Evolutionary conservation across 345 rosid species (phyloP).

Genomic region (Populus euphratica): DNA sequence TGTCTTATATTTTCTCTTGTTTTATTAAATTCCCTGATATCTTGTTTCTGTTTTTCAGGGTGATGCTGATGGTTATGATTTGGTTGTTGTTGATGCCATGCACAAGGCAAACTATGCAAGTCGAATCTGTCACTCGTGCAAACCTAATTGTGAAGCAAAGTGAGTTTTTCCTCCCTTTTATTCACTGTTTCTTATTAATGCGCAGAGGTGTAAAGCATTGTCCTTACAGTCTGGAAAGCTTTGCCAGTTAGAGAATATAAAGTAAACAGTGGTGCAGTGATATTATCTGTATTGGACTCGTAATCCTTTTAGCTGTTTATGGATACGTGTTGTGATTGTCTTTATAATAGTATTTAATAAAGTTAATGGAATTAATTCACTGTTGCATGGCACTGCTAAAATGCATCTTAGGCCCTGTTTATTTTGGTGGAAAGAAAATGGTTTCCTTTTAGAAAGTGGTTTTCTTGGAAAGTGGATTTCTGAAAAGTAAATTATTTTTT

Average conservation of each 20-base stretch:
- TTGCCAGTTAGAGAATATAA: background rate
- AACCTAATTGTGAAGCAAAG: constrained; percentile 99
- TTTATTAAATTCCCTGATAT: constrained; percentile 21
- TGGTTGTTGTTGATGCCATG: constrained; percentile 99
- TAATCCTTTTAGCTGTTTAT: too few species aligned
- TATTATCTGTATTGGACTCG: background rate
- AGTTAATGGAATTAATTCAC: too few species aligned
- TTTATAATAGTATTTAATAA: too few species aligned
- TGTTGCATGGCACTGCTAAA: too few species aligned
- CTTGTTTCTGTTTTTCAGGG: constrained; percentile 54
- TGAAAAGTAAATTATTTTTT: too few species aligned
- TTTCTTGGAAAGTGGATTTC: too few species aligned
- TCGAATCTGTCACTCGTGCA: constrained; percentile 99
- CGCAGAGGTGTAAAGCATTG: background rate
- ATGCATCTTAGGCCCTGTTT: too few species aligned
- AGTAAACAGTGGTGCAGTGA: background rate
- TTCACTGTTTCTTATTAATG: background rate
- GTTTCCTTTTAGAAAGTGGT: too few species aligned
- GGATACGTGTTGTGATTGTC: too few species aligned
- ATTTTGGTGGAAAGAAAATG: too few species aligned
- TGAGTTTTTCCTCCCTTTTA: constrained; percentile 33
- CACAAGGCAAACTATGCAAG: constrained; percentile 99
- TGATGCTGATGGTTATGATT: constrained; percentile 99
- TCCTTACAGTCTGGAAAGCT: background rate
- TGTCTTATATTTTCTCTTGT: background rate